Conservation (phyloP, 257 asterid genomes). For the Solanum rostratum region DNA sequence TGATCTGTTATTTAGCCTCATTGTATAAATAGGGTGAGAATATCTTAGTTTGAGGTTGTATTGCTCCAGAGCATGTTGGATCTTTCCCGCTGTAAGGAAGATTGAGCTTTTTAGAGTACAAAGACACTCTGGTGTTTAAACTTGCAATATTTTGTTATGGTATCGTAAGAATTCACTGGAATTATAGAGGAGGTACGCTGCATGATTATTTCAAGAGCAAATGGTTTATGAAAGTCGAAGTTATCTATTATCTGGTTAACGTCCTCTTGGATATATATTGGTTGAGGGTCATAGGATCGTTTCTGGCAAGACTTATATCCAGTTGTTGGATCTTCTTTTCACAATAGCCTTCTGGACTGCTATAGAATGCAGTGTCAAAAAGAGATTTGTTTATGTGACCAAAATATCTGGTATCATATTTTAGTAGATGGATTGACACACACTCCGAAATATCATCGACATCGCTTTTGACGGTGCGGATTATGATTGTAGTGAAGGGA, state of each 20-base stretch:
- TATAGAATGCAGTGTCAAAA: background rate
- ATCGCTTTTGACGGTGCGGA: background rate
- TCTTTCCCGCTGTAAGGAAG: constrained; percentile 13
- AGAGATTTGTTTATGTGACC: background rate
- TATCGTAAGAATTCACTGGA: constrained; percentile 5
- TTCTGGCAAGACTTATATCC: background rate
- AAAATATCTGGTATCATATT: background rate
- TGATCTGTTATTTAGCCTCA: constrained; percentile 1
- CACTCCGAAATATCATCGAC: background rate
- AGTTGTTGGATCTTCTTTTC: background rate
- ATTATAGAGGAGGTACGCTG: constrained; percentile 1
- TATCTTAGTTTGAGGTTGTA: background rate
- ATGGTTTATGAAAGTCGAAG: background rate
- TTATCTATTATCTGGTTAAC: background rate
- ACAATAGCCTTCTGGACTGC: background rate
- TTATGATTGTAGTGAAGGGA: background rate
- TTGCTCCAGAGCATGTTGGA: background rate
- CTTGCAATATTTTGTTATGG: background rate
- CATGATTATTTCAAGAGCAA: background rate
- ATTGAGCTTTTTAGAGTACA: background rate
- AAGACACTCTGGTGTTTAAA: background rate
- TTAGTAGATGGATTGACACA: background rate
- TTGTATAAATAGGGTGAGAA: background rate
- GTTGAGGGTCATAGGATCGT: background rate
- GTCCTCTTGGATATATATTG: background rate